Conservation (phyloP, 2,329 filamentous ascomycete genomes). For the Aspergillus quadrilineatus region DNA sequence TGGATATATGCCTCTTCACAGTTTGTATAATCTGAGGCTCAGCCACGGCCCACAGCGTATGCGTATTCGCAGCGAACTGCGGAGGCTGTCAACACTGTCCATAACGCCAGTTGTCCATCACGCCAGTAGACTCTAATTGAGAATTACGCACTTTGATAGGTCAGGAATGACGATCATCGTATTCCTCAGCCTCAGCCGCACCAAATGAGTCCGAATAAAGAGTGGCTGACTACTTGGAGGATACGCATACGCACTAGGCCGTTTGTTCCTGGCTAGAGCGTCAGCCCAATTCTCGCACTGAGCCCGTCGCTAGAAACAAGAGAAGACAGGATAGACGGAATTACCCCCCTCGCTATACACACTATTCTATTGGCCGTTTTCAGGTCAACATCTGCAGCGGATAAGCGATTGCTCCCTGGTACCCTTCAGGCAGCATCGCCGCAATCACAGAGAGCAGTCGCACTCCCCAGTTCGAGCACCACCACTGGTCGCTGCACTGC, state of each 20-base stretch:
- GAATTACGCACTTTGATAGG: neutral
- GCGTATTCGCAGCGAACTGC: neutral
- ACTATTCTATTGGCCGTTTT: neutral
- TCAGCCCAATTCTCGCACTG: too few species aligned
- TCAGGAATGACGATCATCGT: neutral
- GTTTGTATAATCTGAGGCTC: neutral
- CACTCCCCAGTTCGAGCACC: neutral
- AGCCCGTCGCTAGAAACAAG: too few species aligned
- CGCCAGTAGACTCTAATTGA: neutral
- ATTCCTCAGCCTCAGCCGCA: neutral
- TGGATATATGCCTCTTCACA: neutral
- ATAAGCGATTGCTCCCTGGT: neutral
- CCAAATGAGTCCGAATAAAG: neutral
- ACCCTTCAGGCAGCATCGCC: neutral
- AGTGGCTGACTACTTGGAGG: neutral
- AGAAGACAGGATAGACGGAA: neutral
- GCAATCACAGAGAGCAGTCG: neutral
- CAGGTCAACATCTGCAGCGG: neutral
- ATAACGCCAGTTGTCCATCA: neutral
- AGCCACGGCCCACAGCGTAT: neutral
- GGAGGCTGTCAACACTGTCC: neutral
- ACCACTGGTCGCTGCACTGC: neutral
- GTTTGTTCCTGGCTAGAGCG: neutral
- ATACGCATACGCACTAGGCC: neutral
- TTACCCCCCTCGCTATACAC: neutral